Conservation (phyloP, 2,329 filamentous ascomycete genomes). For the Cladosporium sp. region DNA sequence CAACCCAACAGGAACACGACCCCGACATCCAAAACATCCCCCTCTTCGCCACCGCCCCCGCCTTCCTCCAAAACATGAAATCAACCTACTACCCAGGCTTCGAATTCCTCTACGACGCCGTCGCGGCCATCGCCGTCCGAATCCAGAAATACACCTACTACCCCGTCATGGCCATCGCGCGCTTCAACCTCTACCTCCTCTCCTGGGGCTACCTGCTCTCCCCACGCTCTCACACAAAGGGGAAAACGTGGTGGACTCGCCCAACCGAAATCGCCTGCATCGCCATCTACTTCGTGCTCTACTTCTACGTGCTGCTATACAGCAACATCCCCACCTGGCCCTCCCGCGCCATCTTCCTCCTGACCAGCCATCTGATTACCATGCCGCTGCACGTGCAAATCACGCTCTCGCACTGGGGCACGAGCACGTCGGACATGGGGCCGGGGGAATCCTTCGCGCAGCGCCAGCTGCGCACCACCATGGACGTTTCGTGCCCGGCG, state of each 20-base stretch:
- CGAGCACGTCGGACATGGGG: constrained; percentile 85
- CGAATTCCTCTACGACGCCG: constrained; percentile 71
- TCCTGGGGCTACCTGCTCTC: constrained; percentile 74
- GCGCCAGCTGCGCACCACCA: constrained; percentile 73
- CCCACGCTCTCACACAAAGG: constrained; percentile 67
- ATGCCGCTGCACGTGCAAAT: constrained; percentile 86
- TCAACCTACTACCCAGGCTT: constrained; percentile 77
- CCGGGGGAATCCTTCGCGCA: constrained; percentile 83
- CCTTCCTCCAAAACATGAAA: constrained; percentile 67
- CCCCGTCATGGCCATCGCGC: constrained; percentile 71
- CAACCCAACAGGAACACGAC: constrained; percentile 31
- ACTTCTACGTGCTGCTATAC: constrained; percentile 11
- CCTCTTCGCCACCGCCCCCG: constrained; percentile 81
- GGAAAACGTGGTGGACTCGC: constrained; percentile 77
- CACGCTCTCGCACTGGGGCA: constrained; percentile 83
- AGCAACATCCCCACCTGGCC: constrained; percentile 9
- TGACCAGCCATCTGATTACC: constrained; percentile 76
- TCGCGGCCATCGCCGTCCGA: constrained; percentile 66
- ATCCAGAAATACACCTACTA: constrained; percentile 83
- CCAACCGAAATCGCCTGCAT: constrained; percentile 76
- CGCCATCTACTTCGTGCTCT: constrained; percentile 81
- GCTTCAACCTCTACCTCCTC: constrained; percentile 81
- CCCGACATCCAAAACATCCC: constrained; percentile 61
- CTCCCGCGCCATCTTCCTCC: constrained; percentile 54
- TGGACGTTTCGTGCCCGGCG: constrained; percentile 37